phyloP scores from a whole-genome alignment of 2,329 filamentous ascomycete genomes.

The Leptographium procerum region DNA sequence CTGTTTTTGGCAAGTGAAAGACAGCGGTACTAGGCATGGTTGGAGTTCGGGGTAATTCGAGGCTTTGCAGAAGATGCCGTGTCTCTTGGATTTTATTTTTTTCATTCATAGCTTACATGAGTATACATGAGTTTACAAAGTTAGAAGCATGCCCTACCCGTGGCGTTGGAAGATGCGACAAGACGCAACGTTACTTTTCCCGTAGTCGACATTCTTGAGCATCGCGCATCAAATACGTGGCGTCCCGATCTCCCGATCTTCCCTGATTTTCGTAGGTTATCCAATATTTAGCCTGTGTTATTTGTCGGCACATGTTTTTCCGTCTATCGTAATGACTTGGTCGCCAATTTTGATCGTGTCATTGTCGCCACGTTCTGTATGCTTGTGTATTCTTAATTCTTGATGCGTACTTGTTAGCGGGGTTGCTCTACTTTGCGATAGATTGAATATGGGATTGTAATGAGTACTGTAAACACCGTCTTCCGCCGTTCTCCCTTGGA shows the following conservation, averaged over 20 bases:
- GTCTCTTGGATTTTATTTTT: not conserved
- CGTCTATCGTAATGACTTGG: constrained; percentile 20
- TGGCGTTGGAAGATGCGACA: not conserved
- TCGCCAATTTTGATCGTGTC: constrained; percentile 62
- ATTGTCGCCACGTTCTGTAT: constrained; percentile 89
- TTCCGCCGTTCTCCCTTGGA: constrained; percentile 58
- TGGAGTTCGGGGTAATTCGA: not conserved
- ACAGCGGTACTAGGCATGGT: not conserved
- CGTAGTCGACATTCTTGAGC: too few relatives aligned
- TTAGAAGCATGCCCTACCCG: not conserved
- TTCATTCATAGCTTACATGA: not conserved
- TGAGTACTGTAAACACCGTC: constrained; percentile 48
- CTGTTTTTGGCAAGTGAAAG: not conserved
- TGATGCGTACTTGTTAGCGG: not conserved
- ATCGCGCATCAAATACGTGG: too few relatives aligned
- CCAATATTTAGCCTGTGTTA: constrained; percentile 4
- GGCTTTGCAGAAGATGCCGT: not conserved
- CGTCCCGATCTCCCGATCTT: too few relatives aligned
- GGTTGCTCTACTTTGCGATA: not conserved
- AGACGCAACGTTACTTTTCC: too few relatives aligned
- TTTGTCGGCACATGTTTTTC: constrained; percentile 20
- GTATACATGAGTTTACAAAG: not conserved
- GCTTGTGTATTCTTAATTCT: constrained; percentile 82
- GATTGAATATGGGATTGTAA: not conserved
- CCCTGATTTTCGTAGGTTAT: too few relatives aligned